Conservation (phyloP, 1,139 yeast species). For the Geotrichum fermentans region DNA sequence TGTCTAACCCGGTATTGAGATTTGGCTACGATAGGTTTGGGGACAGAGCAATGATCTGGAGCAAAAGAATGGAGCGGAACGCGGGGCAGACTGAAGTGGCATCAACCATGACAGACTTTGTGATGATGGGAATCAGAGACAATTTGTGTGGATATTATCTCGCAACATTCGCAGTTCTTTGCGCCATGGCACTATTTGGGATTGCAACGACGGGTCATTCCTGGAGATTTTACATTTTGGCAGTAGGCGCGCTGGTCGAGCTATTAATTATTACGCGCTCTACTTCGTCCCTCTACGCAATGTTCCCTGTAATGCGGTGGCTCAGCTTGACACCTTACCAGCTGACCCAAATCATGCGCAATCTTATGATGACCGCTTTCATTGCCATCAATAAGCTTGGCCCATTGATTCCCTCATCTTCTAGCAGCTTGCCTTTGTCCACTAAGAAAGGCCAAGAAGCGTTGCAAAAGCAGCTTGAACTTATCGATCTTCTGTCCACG, state of each 20-base stretch:
- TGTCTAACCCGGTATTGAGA: conserved; percentile 28
- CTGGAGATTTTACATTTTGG: conserved; percentile 29
- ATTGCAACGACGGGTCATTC: conserved; percentile 26
- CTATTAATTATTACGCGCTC: conserved; percentile 27
- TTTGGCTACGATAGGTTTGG: conserved; percentile 39
- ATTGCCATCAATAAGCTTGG: conserved; percentile 22
- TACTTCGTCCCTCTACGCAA: conserved; percentile 14
- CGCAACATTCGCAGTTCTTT: conserved; percentile 23
- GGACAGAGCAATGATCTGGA: conserved; percentile 16
- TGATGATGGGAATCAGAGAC: conserved; percentile 23
- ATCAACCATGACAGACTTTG: conserved; percentile 11
- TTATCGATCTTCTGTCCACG: conserved; percentile 13
- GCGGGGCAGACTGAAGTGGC: conserved; percentile 13
- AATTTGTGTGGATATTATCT: conserved; percentile 25
- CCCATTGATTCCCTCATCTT: conserved; percentile 16
- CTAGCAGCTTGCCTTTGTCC: conserved; percentile 3
- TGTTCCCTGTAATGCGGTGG: conserved; percentile 20
- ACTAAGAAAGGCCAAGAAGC: conserved; percentile 16
- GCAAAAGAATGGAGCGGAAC: conserved; percentile 7
- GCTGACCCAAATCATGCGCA: conserved; percentile 22
- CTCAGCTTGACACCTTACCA: conserved; percentile 25
- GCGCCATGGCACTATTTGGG: conserved; percentile 25
- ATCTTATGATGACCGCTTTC: conserved; percentile 20
- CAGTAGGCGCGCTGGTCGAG: conserved; percentile 25
- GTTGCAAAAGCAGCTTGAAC: conserved; percentile 14